A percentile compares a stretch with the other conserved stretches of the same genome.
Evolutionary conservation across 2,329 filamentous ascomycete genomes (phyloP).

Genomic region (Colletotrichum musicola): DNA sequence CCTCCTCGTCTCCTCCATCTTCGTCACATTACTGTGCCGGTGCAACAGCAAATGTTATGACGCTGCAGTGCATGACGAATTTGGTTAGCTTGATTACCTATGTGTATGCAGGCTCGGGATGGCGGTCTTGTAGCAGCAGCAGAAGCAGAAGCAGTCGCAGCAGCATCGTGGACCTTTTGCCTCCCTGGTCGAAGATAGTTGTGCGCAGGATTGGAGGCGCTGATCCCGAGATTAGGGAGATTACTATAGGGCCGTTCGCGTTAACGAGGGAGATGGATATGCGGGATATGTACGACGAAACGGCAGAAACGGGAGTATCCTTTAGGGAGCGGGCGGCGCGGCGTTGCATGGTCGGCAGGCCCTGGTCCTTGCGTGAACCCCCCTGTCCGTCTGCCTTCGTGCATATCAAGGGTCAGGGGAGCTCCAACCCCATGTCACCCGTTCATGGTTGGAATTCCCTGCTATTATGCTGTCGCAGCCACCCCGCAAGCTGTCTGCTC

Average conservation of each 20-base stretch:
- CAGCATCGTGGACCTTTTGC: conserved; percentile 14
- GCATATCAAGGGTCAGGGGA: conserved; percentile 13
- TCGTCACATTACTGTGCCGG: conserved; percentile 2
- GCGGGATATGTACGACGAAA: conserved; percentile 38
- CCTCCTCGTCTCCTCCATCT: background rate
- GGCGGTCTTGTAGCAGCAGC: conserved; percentile 7
- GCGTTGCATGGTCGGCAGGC: conserved; percentile 37
- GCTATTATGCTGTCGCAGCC: conserved; percentile 13
- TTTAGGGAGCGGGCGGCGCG: conserved; percentile 40
- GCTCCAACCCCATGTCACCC: background rate
- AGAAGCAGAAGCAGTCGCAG: background rate
- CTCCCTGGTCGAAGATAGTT: background rate
- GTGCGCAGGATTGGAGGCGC: conserved; percentile 2
- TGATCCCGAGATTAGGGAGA: conserved; percentile 25
- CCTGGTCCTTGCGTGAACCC: conserved; percentile 36
- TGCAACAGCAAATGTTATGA: conserved; percentile 23
- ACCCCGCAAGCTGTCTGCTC: conserved; percentile 4
- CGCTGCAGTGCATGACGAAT: conserved; percentile 34
- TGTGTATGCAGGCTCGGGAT: conserved; percentile 11
- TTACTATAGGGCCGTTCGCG: conserved; percentile 27
- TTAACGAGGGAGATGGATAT: conserved; percentile 34
- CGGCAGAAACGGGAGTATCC: conserved; percentile 40
- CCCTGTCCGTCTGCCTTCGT: conserved; percentile 32
- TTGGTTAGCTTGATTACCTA: conserved; percentile 22
- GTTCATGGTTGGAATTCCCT: conserved; percentile 6